Conservation (phyloP, 2,329 filamentous ascomycete genomes). For the Ascochyta fabae region DNA sequence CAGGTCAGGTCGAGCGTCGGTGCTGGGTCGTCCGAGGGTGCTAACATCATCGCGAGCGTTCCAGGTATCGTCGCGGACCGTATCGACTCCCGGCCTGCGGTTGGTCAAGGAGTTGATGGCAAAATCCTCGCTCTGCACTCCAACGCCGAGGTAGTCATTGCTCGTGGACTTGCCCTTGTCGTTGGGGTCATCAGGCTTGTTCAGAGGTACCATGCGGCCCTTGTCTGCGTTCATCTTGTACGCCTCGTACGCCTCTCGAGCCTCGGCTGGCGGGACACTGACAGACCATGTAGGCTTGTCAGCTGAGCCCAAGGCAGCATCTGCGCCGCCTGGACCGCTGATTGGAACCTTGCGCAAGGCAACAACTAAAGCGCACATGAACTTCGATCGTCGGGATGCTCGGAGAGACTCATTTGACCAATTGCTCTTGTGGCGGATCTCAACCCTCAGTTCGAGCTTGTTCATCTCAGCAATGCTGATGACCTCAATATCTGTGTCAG, state of each 20-base stretch:
- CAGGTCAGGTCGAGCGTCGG: constrained; percentile 51
- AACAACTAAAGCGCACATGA: constrained; percentile 90
- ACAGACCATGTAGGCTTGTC: constrained; percentile 86
- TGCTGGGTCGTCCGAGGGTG: constrained; percentile 50
- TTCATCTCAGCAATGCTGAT: constrained; percentile 82
- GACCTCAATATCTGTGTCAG: constrained; percentile 80
- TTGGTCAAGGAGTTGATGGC: constrained; percentile 55
- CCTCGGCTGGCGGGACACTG: constrained; percentile 71
- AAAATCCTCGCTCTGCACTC: constrained; percentile 39
- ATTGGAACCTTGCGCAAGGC: constrained; percentile 89
- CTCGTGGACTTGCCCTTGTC: constrained; percentile 41
- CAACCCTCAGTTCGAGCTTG: constrained; percentile 82
- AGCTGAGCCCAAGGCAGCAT: constrained; percentile 63
- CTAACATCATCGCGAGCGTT: constrained; percentile 48
- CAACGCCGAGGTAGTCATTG: constrained; percentile 43
- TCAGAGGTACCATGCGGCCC: constrained; percentile 67
- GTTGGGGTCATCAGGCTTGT: constrained; percentile 35
- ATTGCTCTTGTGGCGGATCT: constrained; percentile 81
- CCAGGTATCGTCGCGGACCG: constrained; percentile 55
- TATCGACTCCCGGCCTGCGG: constrained; percentile 52
- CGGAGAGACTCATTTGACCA: constrained; percentile 77
- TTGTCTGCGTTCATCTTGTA: constrained; percentile 62
- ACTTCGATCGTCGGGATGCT: constrained; percentile 84
- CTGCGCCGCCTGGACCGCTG: constrained; percentile 76
- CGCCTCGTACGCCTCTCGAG: constrained; percentile 65